phyloP scores from a whole-genome alignment of 2,329 filamentous ascomycete species.

The Clonostachys sp. region DNA sequence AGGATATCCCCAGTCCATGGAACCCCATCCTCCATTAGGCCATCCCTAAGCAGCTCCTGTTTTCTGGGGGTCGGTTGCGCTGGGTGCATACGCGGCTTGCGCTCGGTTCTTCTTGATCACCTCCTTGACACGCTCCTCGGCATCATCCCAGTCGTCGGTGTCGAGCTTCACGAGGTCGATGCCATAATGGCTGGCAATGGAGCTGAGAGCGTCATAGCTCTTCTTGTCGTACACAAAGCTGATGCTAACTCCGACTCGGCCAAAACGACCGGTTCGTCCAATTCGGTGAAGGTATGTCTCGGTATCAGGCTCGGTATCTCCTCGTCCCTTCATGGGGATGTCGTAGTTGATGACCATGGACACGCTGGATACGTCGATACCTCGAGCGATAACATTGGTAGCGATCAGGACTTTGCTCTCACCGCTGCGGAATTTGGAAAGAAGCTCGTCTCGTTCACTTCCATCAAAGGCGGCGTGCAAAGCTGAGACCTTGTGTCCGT shows the following conservation, averaged over 20 bases:
- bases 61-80: slow-evolving; percentile 25
- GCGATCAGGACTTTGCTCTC: slow-evolving; percentile 95
- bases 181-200: slow-evolving; percentile 76
- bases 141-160: slow-evolving; percentile 84
- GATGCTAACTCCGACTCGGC: slow-evolving; percentile 92
- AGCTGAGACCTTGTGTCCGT: slow-evolving; percentile 88
- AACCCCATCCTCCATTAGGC: no score
- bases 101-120: slow-evolving; percentile 71
- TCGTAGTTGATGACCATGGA: slow-evolving; percentile 99
- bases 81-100: slow-evolving; percentile 47
- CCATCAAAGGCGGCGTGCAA: slow-evolving; percentile 88
- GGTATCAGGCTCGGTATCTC: slow-evolving; percentile 79
- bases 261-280: slow-evolving; percentile 93
- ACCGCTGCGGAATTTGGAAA: slow-evolving; percentile 82
- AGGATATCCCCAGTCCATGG: no score
- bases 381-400: slow-evolving; percentile 92
- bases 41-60: neutral
- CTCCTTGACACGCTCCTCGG: slow-evolving; percentile 76
- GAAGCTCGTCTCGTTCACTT: slow-evolving; percentile 72
- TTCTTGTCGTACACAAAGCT: slow-evolving; percentile 86
- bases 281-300: slow-evolving; percentile 99
- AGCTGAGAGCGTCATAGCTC: slow-evolving; percentile 73
- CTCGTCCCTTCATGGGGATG: slow-evolving; percentile 69
- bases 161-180: slow-evolving; percentile 79
- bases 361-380: slow-evolving; percentile 87